A percentile compares a stretch with the other conserved stretches of the same genome.
phyloP scores from a whole-genome alignment of 2,329 filamentous ascomycete genomes.

The Talaromyces sp. region DNA sequence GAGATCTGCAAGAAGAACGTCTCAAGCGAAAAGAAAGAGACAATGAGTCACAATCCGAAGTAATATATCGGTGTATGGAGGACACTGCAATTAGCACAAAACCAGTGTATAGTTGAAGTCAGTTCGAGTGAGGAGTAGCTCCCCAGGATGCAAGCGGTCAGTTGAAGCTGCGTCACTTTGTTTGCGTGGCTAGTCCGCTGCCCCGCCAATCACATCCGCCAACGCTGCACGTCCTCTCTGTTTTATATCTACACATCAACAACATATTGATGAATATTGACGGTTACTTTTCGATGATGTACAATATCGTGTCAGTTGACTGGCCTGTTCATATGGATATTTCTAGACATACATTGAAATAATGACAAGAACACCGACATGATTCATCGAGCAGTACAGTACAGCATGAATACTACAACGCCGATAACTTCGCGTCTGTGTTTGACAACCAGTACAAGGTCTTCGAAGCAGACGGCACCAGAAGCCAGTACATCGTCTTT shows the following conservation, averaged over 20 bases:
- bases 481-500: too few species aligned
- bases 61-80: not conserved
- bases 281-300: not conserved
- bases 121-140: not conserved
- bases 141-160: slow-evolving; percentile 4
- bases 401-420: too few species aligned
- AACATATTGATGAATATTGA: not conserved
- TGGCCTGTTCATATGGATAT: not conserved
- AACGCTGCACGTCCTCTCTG: not conserved
- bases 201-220: slow-evolving; percentile 8
- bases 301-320: not conserved
- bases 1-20: slow-evolving; percentile 2
- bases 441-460: too few species aligned
- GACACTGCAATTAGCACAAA: not conserved
- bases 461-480: too few species aligned
- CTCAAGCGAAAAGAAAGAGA: not conserved
- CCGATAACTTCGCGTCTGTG: too few species aligned
- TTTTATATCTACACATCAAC: not conserved
- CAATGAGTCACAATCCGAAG: not conserved
- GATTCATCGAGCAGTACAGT: not conserved
- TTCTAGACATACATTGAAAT: not conserved
- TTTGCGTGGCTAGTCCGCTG: slow-evolving; percentile 5
- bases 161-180: slow-evolving; percentile 12
- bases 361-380: not conserved
- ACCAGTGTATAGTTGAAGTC: not conserved